Evolutionary conservation across 2,329 filamentous ascomycete genomes (phyloP).

Genomic region (Chaetomium globosum): DNA sequence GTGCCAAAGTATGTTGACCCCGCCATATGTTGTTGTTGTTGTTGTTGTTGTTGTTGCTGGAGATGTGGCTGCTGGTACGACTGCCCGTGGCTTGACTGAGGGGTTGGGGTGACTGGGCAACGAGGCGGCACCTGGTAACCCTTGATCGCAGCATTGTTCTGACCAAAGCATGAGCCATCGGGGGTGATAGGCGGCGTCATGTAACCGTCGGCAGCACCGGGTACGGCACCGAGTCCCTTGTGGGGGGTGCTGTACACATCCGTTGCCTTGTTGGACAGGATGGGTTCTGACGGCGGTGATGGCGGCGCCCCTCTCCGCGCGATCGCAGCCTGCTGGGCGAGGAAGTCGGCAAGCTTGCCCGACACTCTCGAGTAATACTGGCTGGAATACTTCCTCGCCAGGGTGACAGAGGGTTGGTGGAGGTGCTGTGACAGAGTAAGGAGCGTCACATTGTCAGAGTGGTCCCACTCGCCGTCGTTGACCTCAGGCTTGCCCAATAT

Average conservation of each 20-base stretch:
- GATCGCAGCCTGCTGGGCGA: conserved; percentile 61
- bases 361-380: conserved; percentile 57
- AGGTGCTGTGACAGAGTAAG: conserved; percentile 62
- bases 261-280: conserved; percentile 54
- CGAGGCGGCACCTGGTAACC: conserved; percentile 56
- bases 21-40: conserved; percentile 52
- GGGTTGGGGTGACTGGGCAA: conserved; percentile 66
- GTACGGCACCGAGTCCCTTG: conserved; percentile 68
- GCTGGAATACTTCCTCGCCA: conserved; percentile 63
- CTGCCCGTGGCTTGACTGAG: conserved; percentile 47
- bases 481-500: conserved; percentile 80
- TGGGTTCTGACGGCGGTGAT: conserved; percentile 59
- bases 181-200: conserved; percentile 85
- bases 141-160: conserved; percentile 47
- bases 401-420: conserved; percentile 59
- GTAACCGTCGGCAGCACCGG: conserved; percentile 70
- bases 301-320: conserved; percentile 57
- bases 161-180: conserved; percentile 63
- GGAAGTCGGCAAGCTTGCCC: conserved; percentile 59
- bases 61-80: conserved; percentile 40
- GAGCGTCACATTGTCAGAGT: conserved; percentile 68
- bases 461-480: conserved; percentile 75
- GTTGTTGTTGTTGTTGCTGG: conserved; percentile 45
- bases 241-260: conserved; percentile 77
- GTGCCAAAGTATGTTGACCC: conserved; percentile 51